These are phyloP conservation scores for Ceriops zippeliana DNA, from an alignment of 345 rosid species.

Conservation along the genomic window DNA sequence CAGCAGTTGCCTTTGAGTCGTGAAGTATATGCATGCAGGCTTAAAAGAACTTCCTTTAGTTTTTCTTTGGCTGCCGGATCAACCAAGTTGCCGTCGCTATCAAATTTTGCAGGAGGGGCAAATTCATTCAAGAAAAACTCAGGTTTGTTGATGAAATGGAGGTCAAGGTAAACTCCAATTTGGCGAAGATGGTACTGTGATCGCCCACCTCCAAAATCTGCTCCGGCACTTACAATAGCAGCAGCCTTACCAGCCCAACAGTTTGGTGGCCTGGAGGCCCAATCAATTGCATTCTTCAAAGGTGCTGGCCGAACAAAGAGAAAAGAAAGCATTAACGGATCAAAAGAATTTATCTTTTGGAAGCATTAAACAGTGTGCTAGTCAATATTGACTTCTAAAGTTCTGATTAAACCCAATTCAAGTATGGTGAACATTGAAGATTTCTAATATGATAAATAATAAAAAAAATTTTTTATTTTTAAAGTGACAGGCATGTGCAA, in stretches of 20 bases:
- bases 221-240: constrained; percentile 66
- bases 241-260: constrained; percentile 81
- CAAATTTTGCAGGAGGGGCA: no score
- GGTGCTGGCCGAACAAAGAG: constrained; percentile 41
- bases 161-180: constrained; percentile 63
- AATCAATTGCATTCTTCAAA: constrained; percentile 75
- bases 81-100: constrained; percentile 29
- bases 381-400: no score
- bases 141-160: constrained; percentile 79
- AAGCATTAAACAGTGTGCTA: no score
- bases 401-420: no score
- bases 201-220: constrained; percentile 53
- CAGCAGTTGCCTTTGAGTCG: constrained; percentile 31
- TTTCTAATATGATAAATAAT: no score
- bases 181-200: constrained; percentile 73
- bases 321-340: neutral
- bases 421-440: no score
- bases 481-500: no score
- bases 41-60: constrained; percentile 44
- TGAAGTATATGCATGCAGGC: constrained; percentile 51
- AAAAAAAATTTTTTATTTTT: no score
- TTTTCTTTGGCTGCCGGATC: constrained; percentile 47
- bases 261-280: constrained; percentile 79
- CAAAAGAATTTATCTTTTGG: neutral
- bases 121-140: no score